Base-by-base conservation (phyloP, 116 monocot species). In the Zostera marina region DNA sequence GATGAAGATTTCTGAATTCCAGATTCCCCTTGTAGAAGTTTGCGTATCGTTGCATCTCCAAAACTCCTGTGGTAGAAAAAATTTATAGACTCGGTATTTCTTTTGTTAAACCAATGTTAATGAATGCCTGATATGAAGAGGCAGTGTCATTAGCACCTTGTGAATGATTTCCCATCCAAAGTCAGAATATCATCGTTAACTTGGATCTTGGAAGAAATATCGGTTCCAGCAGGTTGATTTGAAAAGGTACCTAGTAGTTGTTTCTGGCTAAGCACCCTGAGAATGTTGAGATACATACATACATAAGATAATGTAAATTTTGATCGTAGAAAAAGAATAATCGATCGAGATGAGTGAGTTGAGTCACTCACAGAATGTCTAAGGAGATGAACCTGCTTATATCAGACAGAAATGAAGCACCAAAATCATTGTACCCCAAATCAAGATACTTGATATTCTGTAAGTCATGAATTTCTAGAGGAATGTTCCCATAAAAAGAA, bases 401-500 rank as follows among this genome's bases (percentile, higher is more conserved):
- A 14, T 57, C 64, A 52, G 60, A 69, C 41, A 74, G 79, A 69
- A 80, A n/a, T 41, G 76, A 46, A 15, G 69, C 80, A 53, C 41
- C 68, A 11, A 85, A 52, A 69, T 80, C 74, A 62, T 85, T 79
- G 61, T 77, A 42, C 20, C 64, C 60, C 56, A 83, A 40, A 55
- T 84, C 77, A 58, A 84, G 63, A 1, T 74, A 41, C 57, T 76
- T 66, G 21, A 79, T 44, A 12, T 76, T 69, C 49, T 55, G 71
- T 68, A 79, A 61, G 20, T 68, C 62, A 40, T 60, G 67, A 26
- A 79, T 55, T 58, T 77, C 80, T 48, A 32, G 57, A 49, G 85
- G 85, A 45, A 84, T 64, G 10, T 13, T 9, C 16, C 80, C 80
- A 44, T 32, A 64, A 64, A 85, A 85, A 22, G 69, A 80, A 74